Percentiles rank a stretch among this genome's conserved stretches.
Conservation (phyloP, 768 basidiomycete species). For the Gloeophyllum trabeum region DNA sequence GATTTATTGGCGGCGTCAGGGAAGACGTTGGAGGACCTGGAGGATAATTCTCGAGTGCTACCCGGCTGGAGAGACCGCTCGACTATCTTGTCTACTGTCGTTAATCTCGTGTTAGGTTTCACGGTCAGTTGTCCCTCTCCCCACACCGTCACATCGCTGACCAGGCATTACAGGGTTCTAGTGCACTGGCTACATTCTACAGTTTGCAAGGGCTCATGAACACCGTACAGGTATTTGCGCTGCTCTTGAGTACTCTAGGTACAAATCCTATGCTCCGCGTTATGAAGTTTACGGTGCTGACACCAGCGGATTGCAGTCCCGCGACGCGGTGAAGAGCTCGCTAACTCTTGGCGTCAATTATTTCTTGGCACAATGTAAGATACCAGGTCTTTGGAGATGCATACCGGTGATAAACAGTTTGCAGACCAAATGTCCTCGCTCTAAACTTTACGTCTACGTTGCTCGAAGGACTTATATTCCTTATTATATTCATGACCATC, state of each 20-base stretch:
- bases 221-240: conserved; percentile 60
- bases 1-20: conserved; percentile 37
- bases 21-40: conserved; percentile 45
- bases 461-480: conserved; percentile 45
- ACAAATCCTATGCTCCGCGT: conserved; percentile 5
- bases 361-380: conserved; percentile 61
- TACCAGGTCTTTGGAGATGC: not conserved
- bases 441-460: conserved; percentile 60
- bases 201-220: conserved; percentile 60
- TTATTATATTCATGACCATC: conserved; percentile 46
- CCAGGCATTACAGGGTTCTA: conserved; percentile 43
- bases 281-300: not conserved
- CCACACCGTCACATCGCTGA: not conserved
- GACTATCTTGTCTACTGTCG: conserved; percentile 33
- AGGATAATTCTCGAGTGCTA: conserved; percentile 34
- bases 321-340: conserved; percentile 22
- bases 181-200: conserved; percentile 55
- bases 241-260: conserved; percentile 62
- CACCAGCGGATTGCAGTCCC: conserved; percentile 22
- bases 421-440: conserved; percentile 62
- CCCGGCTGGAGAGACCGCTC: conserved; percentile 47
- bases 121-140: conserved; percentile 27
- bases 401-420: conserved; percentile 4
- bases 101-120: conserved; percentile 39
- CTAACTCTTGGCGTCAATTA: conserved; percentile 42